Base-by-base conservation (phyloP, 2,329 filamentous ascomycete genomes). In the Penicillium sp. region DNA sequence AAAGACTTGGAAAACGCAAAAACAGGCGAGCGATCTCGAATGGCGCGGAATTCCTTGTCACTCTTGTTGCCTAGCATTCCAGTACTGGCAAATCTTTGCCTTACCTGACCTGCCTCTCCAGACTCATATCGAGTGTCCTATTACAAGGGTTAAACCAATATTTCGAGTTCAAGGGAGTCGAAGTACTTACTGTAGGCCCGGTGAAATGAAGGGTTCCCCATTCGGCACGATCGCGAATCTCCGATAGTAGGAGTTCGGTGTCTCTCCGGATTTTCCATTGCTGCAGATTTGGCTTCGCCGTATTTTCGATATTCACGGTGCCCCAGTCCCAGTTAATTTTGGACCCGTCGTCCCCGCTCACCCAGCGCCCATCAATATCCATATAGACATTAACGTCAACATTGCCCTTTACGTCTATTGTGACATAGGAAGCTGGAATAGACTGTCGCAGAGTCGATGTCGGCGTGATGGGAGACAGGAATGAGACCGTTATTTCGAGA, bases 171-270 rank as follows among this genome's bases (percentile, higher is more conserved):
- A 3, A 12, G 27, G 4, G 9, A 3, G 14, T 23, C 3, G 1
- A 15, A 44, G 22, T 31, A 69, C 71, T 60, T 65, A 80, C 77
- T 42, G 79, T 76, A 22, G 90, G 89, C 1, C 81, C 90, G 22
- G 88, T 88, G 69, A 95, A 90, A 72, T 90, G 84, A 54, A 95
- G 73, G 26, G 85, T 88, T 4, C 91, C 91, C 91, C 91, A 95
- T 82, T 95, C 90, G 1, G 88, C 83, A 42, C 87, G 87, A 65
- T 95, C 91, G 42, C 75, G 75, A 53, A 82, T 82, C 71, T 95
- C 91, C 1, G 88, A 89, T 51, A 94, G 83, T n/a, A 89, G 77
- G 69, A 88, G 79, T 71, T 93, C 84, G 3, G 64, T 70, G 49
- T 75, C 67, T 55, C 76, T 68, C 26, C 67, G 72, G 22, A 79